Percentiles rank a stretch among this genome's conserved stretches.
Evolutionary conservation across 495 filamentous ascomycete genomes (phyloP).

Genomic region (Echria macrotheca): DNA sequence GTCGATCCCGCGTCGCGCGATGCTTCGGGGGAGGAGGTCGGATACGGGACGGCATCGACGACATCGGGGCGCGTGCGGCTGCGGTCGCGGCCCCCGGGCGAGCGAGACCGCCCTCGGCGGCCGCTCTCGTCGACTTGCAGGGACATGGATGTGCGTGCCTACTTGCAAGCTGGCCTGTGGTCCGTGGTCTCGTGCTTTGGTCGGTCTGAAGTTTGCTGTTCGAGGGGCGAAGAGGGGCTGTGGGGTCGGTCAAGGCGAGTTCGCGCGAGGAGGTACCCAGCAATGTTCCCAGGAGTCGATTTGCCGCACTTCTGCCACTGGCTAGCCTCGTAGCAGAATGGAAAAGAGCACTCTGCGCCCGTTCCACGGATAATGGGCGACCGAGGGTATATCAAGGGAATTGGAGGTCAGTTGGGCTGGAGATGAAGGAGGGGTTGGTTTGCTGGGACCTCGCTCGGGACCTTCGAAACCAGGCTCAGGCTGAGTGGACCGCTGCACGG

Average conservation of each 20-base stretch:
- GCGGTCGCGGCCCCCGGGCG: constrained; percentile 45
- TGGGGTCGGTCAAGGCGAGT: no score
- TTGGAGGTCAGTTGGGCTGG: no score
- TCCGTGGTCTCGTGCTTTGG: neutral
- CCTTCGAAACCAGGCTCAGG: neutral
- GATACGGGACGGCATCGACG: constrained; percentile 45
- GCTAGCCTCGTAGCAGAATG: no score
- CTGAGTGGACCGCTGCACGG: constrained; percentile 4
- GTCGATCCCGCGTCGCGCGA: constrained; percentile 27
- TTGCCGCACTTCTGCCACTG: no score
- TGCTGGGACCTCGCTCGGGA: neutral
- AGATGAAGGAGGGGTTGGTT: neutral
- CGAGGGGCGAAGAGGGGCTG: no score
- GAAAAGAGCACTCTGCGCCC: no score
- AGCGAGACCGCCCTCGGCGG: constrained; percentile 57
- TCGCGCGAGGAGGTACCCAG: no score
- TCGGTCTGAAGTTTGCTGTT: neutral
- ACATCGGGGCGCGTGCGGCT: constrained; percentile 36
- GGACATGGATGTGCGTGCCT: constrained; percentile 35
- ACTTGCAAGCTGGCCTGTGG: no score
- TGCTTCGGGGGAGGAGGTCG: constrained; percentile 32
- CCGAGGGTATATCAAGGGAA: no score
- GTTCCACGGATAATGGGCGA: no score
- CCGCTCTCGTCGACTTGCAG: constrained; percentile 55
- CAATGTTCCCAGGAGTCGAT: no score